Conservation (phyloP, 495 filamentous ascomycete species). For the Chaetomium fimeti region DNA sequence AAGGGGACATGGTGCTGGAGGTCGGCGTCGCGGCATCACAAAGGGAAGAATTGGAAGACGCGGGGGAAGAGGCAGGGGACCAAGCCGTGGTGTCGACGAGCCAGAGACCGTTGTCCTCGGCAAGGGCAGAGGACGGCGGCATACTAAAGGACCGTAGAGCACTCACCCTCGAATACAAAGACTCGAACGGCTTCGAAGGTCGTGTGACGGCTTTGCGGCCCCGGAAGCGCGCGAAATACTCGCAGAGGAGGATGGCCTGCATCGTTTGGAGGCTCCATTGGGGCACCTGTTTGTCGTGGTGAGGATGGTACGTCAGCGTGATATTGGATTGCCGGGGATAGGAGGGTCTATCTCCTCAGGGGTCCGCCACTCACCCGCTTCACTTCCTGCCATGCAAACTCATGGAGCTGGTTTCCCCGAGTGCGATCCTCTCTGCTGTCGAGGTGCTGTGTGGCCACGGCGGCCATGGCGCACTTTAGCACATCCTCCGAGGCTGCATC, state of each 20-base stretch:
- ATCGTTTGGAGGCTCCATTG: constrained; percentile 51
- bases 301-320: constrained; percentile 15
- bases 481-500: constrained; percentile 42
- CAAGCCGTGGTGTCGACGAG: constrained; percentile 41
- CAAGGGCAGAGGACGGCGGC: constrained; percentile 32
- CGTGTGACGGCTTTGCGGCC: constrained; percentile 46
- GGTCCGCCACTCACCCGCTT: constrained; percentile 33
- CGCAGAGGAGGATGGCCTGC: constrained; percentile 57
- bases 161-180: constrained; percentile 54
- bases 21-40: constrained; percentile 31
- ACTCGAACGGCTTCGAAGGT: constrained; percentile 50
- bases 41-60: constrained; percentile 37
- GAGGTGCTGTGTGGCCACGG: constrained; percentile 49
- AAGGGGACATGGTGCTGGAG: constrained; percentile 26
- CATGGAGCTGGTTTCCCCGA: constrained; percentile 46
- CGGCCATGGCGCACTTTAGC: constrained; percentile 50
- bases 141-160: constrained; percentile 35
- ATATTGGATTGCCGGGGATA: background rate
- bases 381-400: constrained; percentile 47
- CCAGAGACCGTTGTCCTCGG: constrained; percentile 28
- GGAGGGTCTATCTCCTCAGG: background rate
- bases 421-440: constrained; percentile 46
- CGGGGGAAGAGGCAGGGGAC: constrained; percentile 33
- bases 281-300: constrained; percentile 30
- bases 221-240: constrained; percentile 54